Percentiles rank a stretch among this genome's conserved stretches.
Evolutionary conservation across 129 eudicot genomes (phyloP).

Genomic region (Apium graveolens): DNA sequence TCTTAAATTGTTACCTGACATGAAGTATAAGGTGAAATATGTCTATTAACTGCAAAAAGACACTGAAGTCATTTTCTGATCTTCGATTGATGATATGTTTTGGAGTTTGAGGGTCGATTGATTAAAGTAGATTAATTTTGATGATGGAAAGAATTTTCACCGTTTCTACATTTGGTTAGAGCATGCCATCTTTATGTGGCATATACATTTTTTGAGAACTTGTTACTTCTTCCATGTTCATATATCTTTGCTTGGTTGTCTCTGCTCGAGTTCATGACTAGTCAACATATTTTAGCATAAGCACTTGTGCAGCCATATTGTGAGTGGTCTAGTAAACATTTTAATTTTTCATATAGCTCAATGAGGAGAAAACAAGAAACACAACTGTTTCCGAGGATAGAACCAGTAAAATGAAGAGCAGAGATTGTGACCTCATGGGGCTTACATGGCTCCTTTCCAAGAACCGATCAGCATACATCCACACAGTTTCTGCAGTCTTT

Average conservation of each 20-base stretch:
- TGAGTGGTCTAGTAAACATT: slow-evolving; percentile 20
- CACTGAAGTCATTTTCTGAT: not conserved
- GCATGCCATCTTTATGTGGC: not conserved
- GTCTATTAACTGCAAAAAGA: not conserved
- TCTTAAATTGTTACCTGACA: not conserved
- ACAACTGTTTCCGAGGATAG: slow-evolving; percentile 41
- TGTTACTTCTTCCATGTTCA: not conserved
- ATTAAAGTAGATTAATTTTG: not conserved
- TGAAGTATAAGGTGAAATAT: not conserved
- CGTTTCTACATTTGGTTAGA: not conserved
- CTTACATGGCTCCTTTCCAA: slow-evolving; percentile 89
- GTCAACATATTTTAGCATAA: slow-evolving; percentile 17
- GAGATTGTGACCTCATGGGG: slow-evolving; percentile 86
- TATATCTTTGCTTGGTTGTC: not conserved
- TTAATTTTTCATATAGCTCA: slow-evolving; percentile 41
- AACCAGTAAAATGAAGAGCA: slow-evolving; percentile 52
- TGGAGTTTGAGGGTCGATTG: not conserved
- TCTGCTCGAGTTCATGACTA: not conserved
- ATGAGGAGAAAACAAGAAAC: slow-evolving; percentile 27
- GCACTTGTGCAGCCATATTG: slow-evolving; percentile 9
- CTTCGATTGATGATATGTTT: not conserved
- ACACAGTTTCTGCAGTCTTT: slow-evolving; percentile 71
- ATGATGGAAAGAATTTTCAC: not conserved
- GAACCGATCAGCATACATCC: slow-evolving; percentile 70
- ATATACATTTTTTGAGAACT: not conserved